A percentile compares a stretch with the other conserved stretches of the same genome.
These are phyloP conservation scores for Penicillium sp. DNA, from an alignment of 2,329 filamentous ascomycete genomes.

Conservation along the genomic window DNA sequence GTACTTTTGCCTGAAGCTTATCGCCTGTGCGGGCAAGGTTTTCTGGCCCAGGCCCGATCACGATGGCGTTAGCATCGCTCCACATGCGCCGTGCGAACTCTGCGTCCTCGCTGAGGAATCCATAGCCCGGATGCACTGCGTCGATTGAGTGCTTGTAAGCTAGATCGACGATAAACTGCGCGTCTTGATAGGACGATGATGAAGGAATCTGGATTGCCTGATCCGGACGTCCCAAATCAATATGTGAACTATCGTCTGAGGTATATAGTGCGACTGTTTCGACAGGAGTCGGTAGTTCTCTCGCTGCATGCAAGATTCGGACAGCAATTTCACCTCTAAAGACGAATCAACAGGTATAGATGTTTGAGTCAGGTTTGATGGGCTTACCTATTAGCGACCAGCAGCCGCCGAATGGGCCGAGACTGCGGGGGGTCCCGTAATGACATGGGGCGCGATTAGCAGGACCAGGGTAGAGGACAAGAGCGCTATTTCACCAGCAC, in stretches of 20 bases:
- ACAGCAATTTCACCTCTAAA: conserved; percentile 63
- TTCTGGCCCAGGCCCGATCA: conserved; percentile 58
- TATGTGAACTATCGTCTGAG: conserved; percentile 55
- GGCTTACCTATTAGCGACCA: conserved; percentile 53
- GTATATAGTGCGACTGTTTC: conserved; percentile 59
- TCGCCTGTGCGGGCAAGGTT: conserved; percentile 57
- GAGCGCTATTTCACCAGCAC: neutral
- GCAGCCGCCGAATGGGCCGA: conserved; percentile 48
- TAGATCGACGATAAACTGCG: conserved; percentile 48
- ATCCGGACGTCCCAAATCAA: conserved; percentile 46
- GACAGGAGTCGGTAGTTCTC: conserved; percentile 52
- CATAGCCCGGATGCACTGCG: conserved; percentile 59
- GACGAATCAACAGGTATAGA: neutral
- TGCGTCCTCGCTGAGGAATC: conserved; percentile 60
- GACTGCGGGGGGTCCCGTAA: conserved; percentile 21
- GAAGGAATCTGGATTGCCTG: conserved; percentile 53
- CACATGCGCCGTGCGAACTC: conserved; percentile 52
- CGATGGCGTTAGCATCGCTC: conserved; percentile 47
- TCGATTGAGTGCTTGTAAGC: conserved; percentile 53
- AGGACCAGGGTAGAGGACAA: conserved; percentile 6
- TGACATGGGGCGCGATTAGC: conserved; percentile 16
- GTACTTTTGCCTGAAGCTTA: conserved; percentile 53
- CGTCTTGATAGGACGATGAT: conserved; percentile 54
- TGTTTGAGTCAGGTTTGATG: neutral
- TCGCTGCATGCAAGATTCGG: conserved; percentile 58